A percentile compares a stretch with the other conserved stretches of the same genome.
phyloP scores from a whole-genome alignment of 208 protist species.

The Wallacemonas rigidus region DNA sequence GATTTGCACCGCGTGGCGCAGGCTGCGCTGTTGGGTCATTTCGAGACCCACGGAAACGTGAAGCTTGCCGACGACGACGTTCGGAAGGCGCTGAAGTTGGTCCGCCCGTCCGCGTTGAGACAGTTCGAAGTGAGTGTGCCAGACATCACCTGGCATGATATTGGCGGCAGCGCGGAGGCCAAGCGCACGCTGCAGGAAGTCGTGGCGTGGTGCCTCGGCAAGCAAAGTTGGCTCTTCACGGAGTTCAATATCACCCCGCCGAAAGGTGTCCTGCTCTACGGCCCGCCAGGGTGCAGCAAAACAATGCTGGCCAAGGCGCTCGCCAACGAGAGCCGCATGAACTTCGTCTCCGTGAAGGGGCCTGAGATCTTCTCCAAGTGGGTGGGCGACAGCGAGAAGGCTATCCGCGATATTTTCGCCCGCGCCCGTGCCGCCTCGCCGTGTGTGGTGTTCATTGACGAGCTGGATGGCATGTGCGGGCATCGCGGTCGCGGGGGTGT shows the following conservation, averaged over 20 bases:
- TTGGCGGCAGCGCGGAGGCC: conserved; percentile 93
- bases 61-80: conserved; percentile 30
- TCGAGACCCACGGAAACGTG: conserved; percentile 27
- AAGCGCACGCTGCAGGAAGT: conserved; percentile 92
- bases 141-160: conserved; percentile 92
- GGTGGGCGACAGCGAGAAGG: conserved; percentile 99
- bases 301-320: conserved; percentile 99
- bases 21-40: conserved; percentile 35
- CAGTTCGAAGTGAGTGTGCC: conserved; percentile 85
- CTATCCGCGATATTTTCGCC: conserved; percentile 98
- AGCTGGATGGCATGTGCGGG: conserved; percentile 99
- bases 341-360: conserved; percentile 93
- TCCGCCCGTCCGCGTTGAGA: conserved; percentile 61
- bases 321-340: conserved; percentile 92
- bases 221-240: conserved; percentile 89
- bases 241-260: conserved; percentile 94
- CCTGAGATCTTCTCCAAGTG: conserved; percentile 99
- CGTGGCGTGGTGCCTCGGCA: conserved; percentile 89
- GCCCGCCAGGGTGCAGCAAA: conserved; percentile 99
- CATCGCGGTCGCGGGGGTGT: conserved; percentile 86
- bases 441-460: conserved; percentile 99
- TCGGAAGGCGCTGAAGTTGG: conserved; percentile 24
- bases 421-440: conserved; percentile 41
- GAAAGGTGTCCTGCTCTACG: conserved; percentile 96
- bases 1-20: conserved; percentile 55